phyloP scores from a whole-genome alignment of 257 asterid genomes.

The Euphrasia confusa region DNA sequence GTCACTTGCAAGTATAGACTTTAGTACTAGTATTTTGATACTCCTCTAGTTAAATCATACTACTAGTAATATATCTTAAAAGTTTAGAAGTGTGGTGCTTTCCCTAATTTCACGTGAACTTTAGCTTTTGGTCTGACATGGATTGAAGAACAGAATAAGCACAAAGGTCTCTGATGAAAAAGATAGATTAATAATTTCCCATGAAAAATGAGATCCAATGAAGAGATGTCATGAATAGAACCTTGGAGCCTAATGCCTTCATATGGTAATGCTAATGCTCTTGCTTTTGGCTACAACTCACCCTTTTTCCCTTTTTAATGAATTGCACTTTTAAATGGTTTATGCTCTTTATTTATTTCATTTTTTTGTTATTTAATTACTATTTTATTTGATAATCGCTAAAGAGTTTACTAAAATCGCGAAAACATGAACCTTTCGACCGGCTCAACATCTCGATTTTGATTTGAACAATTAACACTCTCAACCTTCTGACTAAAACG shows the following conservation, averaged over 20 bases:
- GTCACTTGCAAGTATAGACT: too few relatives aligned
- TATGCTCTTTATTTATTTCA: too few relatives aligned
- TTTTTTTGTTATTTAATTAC: too few relatives aligned
- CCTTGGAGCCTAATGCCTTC: slow-evolving; percentile 26
- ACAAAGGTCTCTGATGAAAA: not conserved
- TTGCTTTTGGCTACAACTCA: slow-evolving; percentile 27
- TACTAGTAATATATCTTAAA: too few relatives aligned
- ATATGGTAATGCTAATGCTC: slow-evolving; percentile 18
- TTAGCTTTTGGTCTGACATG: slow-evolving; percentile 22
- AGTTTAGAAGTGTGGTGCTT: not conserved
- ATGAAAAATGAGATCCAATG: not conserved
- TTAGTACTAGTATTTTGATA: too few relatives aligned
- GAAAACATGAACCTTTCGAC: too few relatives aligned
- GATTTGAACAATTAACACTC: not conserved
- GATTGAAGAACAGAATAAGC: slow-evolving; percentile 11
- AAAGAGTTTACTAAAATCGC: too few relatives aligned
- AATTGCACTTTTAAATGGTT: not conserved
- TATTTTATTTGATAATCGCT: too few relatives aligned
- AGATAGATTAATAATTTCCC: not conserved
- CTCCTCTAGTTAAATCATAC: too few relatives aligned
- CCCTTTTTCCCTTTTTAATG: not conserved
- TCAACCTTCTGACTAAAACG: not conserved
- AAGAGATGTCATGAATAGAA: slow-evolving; percentile 19
- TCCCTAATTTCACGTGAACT: slow-evolving; percentile 24
- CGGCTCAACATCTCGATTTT: too few relatives aligned